Evolutionary conservation across 2,329 filamentous ascomycete species (phyloP), one percentile per base, ranked within the genome.

Genomic region (Nothopassalora personata): DNA sequence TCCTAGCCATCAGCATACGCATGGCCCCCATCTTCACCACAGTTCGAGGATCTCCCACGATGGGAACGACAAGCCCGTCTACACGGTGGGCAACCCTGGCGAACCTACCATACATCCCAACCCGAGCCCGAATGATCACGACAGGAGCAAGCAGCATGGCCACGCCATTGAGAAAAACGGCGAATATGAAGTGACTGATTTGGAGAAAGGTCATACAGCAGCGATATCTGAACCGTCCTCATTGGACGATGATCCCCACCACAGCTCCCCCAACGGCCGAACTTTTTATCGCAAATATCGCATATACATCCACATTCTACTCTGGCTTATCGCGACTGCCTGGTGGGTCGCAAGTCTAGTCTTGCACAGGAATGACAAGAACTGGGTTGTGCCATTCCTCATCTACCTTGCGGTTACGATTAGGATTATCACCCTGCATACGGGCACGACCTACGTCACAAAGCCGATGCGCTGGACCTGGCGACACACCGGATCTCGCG

Each of bases 351-450:
- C 87, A 6, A 84, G 86, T 56, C 77, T 93, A 51, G 79, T 91
- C 60, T 78, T 90, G 55, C 90, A 93, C 72, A 84, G 84, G 60
- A 66, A 87, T 60, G 85, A 91, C 67, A 80, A 82, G 74, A 90
- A 90, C 69, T 96, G 91, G 91, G 75, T 95, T 58, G 83, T 92
- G 53, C 91, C 91, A 0, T 94, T 95, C 75, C 80, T 96, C 53
- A 71, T 96, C 50, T 96, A 87, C 80, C 83, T 96, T 49, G 81
- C 79, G 65, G 86, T 95, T 67, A 84, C 83, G 10, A 77, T 94
- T 53, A 87, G 91, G 34, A 73, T 96, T 52, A 64, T 95, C 70
- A 88, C 87, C 71, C 84, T 89, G 75, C 86, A 90, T 70, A 76
- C 93, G 2, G 86, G 89, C 1, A 83, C 86, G 66, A 81, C 82